These are phyloP conservation scores for Kwoniella sp. DNA, from an alignment of 768 basidiomycete genomes.

Conservation along the genomic window DNA sequence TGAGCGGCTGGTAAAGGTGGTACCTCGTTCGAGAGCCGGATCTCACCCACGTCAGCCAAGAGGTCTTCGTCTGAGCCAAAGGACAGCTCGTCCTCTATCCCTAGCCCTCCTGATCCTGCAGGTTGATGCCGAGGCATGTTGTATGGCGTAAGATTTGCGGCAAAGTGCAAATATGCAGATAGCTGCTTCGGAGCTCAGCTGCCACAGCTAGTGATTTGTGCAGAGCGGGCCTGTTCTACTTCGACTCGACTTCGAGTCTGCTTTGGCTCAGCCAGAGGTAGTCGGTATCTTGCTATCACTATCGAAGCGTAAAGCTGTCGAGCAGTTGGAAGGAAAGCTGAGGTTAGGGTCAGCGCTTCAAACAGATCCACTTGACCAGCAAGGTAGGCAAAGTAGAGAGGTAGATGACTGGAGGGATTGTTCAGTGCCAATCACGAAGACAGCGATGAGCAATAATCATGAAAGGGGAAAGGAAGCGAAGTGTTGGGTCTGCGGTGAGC, in stretches of 20 bases:
- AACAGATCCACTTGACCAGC: neutral
- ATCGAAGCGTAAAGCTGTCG: neutral
- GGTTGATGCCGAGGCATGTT: slow-evolving; percentile 8
- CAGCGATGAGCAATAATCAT: neutral
- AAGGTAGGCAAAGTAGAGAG: neutral
- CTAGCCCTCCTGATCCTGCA: slow-evolving; percentile 18
- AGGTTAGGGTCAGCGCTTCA: neutral
- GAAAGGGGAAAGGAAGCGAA: neutral
- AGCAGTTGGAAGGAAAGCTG: neutral
- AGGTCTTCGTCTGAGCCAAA: slow-evolving; percentile 38
- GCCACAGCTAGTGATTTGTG: too few relatives aligned
- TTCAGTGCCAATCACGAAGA: neutral
- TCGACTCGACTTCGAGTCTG: neutral
- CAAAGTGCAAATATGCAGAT: too few relatives aligned
- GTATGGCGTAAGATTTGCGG: neutral
- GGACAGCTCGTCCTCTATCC: slow-evolving; percentile 39
- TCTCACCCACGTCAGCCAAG: slow-evolving; percentile 30
- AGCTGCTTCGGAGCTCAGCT: too few relatives aligned
- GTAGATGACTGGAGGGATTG: neutral
- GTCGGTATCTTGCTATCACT: neutral
- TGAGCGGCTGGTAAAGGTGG: neutral
- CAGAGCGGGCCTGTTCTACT: neutral
- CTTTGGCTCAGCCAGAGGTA: neutral
- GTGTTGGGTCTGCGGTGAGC: neutral
- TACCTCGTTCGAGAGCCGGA: slow-evolving; percentile 4